Evolutionary conservation across 192 early-diverging fungal genomes (phyloP).

Genomic region (Gamsiella multidivaricata): DNA sequence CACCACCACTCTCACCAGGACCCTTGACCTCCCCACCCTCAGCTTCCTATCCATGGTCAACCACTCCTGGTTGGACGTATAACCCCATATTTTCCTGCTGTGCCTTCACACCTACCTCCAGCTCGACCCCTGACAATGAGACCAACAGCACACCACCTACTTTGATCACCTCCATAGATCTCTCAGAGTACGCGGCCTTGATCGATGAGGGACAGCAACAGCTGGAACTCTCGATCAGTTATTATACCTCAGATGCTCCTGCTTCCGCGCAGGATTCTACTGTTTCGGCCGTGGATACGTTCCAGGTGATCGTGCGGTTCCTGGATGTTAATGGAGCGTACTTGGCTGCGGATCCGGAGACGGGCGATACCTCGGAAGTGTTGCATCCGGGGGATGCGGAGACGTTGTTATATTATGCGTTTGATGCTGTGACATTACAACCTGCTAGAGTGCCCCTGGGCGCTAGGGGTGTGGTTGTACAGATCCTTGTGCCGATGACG

Average conservation of each 20-base stretch:
- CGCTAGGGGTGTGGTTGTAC: conserved; percentile 25
- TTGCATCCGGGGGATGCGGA: conserved; percentile 23
- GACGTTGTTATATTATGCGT: conserved; percentile 37
- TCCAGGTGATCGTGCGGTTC: conserved; percentile 31
- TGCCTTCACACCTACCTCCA: conserved; percentile 9
- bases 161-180: conserved; percentile 33
- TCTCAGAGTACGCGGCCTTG: conserved; percentile 6
- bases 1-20: conserved; percentile 22
- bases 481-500: conserved; percentile 34
- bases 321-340: conserved; percentile 29
- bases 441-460: conserved; percentile 23
- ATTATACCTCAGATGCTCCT: conserved; percentile 23
- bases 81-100: conserved; percentile 48
- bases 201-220: conserved; percentile 46
- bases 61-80: conserved; percentile 44
- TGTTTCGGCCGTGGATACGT: conserved; percentile 7
- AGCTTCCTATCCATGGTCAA: conserved; percentile 30
- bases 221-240: conserved; percentile 32
- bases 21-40: conserved; percentile 19
- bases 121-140: background rate
- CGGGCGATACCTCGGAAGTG: background rate
- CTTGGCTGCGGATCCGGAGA: background rate
- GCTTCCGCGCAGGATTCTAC: background rate
- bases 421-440: conserved; percentile 24
- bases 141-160: conserved; percentile 3